These are phyloP conservation scores for Mycena albidolilacea DNA, from an alignment of 768 basidiomycete genomes.

Conservation along the genomic window DNA sequence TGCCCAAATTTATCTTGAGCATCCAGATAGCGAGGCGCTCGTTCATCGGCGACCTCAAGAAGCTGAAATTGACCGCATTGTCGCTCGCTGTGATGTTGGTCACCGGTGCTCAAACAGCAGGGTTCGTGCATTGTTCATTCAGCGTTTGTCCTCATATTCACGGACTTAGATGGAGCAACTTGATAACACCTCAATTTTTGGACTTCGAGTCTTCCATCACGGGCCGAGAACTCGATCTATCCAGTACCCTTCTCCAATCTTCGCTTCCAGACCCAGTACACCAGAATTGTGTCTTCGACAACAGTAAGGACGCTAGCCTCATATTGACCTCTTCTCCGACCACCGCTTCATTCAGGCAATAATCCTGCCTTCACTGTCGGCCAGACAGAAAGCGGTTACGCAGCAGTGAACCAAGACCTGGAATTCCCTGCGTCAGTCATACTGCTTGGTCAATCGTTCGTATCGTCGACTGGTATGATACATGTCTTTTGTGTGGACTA, in stretches of 20 bases:
- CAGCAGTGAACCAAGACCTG: neutral
- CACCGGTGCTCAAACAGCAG: constrained; percentile 3
- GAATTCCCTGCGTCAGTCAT: neutral
- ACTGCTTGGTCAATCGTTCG: constrained; percentile 8
- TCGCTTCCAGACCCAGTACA: neutral
- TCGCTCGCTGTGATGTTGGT: neutral
- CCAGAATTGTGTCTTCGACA: neutral
- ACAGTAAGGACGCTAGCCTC: constrained; percentile 2
- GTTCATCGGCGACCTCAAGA: neutral
- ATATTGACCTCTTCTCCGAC: neutral
- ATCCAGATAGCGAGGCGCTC: constrained; percentile 2
- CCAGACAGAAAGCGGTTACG: constrained; percentile 20
- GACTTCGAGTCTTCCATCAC: neutral
- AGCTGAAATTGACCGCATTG: neutral
- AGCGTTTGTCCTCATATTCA: neutral
- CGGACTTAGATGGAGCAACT: constrained; percentile 6
- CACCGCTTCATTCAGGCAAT: neutral
- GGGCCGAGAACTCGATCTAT: constrained; percentile 13
- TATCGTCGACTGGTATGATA: constrained; percentile 4
- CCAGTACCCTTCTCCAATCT: constrained; percentile 8
- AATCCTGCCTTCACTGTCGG: neutral
- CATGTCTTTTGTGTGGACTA: neutral
- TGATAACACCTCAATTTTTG: constrained; percentile 5
- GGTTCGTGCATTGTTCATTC: neutral
- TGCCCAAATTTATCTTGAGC: neutral